A percentile compares a stretch with the other conserved stretches of the same genome.
Conservation (phyloP, 352 stramenopile genomes). For the Globisporangium spinosum region DNA sequence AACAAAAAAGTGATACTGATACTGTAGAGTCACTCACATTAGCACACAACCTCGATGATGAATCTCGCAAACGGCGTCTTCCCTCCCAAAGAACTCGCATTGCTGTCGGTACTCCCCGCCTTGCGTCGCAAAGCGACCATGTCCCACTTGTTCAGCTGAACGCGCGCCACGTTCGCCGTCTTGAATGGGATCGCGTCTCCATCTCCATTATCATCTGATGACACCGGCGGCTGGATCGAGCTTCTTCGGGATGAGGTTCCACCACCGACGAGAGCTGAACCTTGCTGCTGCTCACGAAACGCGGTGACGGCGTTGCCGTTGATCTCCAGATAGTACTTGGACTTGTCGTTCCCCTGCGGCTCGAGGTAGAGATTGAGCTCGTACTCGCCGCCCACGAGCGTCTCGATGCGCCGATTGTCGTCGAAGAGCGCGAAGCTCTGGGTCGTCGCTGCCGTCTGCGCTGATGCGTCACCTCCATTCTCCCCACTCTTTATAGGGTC, state of each 20-base stretch:
- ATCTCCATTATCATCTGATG: not conserved
- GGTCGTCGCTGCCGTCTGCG: not conserved
- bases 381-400: conserved; percentile 4
- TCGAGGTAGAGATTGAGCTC: conserved; percentile 4
- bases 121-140: conserved; percentile 2
- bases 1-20: not conserved
- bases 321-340: conserved; percentile 13
- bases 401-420: conserved; percentile 9
- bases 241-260: not conserved
- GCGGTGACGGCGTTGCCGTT: not conserved
- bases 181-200: not conserved
- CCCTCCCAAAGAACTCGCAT: not conserved
- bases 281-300: not conserved
- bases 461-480: not conserved
- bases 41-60: conserved; percentile 2
- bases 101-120: not conserved
- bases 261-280: not conserved
- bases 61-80: conserved; percentile 8
- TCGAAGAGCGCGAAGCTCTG: conserved; percentile 2
- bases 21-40: not conserved
- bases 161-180: not conserved
- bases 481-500: not conserved
- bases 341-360: not conserved
- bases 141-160: conserved; percentile 8
- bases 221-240: not conserved